These are phyloP conservation scores for Globisporangium irregulare DNA, from an alignment of 352 stramenopile genomes.

Conservation along the genomic window DNA sequence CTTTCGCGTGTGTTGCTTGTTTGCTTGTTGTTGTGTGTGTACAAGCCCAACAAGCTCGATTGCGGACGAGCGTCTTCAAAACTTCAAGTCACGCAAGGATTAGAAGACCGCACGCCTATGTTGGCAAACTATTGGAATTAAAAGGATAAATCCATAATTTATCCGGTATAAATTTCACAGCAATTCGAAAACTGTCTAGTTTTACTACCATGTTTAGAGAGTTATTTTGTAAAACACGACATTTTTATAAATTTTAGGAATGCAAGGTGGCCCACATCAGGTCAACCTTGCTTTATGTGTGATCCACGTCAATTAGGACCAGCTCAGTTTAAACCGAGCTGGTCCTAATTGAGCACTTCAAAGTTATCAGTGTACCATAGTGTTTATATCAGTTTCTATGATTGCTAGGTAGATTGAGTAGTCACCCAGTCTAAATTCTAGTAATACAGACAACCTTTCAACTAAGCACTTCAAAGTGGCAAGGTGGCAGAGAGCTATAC, in stretches of 20 bases:
- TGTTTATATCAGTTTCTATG: too few species aligned
- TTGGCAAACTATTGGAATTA: not conserved
- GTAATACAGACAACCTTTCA: too few species aligned
- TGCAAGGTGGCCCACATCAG: not conserved
- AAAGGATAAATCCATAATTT: not conserved
- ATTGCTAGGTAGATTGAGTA: too few species aligned
- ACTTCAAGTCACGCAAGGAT: not conserved
- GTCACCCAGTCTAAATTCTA: too few species aligned
- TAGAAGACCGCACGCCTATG: not conserved
- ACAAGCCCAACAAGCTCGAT: not conserved
- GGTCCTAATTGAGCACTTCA: not conserved
- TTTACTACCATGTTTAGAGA: not conserved
- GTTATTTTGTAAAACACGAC: not conserved
- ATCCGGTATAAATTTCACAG: not conserved
- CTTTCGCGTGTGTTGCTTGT: not conserved
- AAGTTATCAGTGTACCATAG: not conserved
- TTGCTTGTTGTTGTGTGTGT: constrained; percentile 1
- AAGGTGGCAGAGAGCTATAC: not conserved
- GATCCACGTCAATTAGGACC: not conserved
- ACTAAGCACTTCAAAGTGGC: not conserved
- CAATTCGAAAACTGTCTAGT: not conserved
- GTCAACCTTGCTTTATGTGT: not conserved
- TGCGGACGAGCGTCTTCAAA: not conserved
- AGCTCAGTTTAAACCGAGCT: not conserved
- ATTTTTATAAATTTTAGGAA: not conserved